Evolutionary conservation across 2,329 filamentous ascomycete genomes (phyloP).

Genomic region (Neonectria ditissima): DNA sequence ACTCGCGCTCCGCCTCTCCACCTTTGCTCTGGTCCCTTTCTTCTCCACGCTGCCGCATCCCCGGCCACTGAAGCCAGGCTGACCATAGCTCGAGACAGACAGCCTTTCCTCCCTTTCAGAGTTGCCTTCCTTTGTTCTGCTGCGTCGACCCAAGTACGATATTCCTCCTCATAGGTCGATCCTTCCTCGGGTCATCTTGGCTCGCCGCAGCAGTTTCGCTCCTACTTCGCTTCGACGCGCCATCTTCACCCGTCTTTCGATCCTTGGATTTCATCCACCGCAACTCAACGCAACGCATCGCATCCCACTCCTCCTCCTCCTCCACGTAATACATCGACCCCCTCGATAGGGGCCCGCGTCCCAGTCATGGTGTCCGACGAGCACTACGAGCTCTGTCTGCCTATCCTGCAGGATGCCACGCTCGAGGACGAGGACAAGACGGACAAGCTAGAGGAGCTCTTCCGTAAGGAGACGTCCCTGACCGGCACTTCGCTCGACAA

Average conservation of each 20-base stretch:
- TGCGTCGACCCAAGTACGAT: constrained; percentile 19
- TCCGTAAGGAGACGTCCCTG: constrained; percentile 82
- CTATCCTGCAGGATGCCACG: constrained; percentile 83
- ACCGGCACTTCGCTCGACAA: constrained; percentile 86
- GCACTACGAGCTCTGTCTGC: constrained; percentile 90
- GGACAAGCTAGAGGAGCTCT: constrained; percentile 87
- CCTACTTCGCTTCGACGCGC: constrained; percentile 22
- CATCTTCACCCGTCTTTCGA: constrained; percentile 28
- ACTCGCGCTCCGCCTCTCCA: constrained; percentile 37
- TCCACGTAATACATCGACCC: constrained; percentile 24
- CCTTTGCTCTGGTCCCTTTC: constrained; percentile 32
- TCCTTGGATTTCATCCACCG: constrained; percentile 24
- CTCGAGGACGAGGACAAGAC: constrained; percentile 96
- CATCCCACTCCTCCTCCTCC: neutral
- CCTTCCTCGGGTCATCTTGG: constrained; percentile 22
- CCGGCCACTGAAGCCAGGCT: constrained; percentile 31
- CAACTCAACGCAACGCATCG: constrained; percentile 1
- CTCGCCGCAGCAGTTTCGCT: constrained; percentile 33
- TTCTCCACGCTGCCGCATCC: constrained; percentile 32
- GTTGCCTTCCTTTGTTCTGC: constrained; percentile 33
- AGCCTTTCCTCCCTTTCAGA: constrained; percentile 24
- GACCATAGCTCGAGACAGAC: constrained; percentile 35
- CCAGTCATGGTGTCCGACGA: constrained; percentile 89
- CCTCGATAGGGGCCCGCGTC: constrained; percentile 29
- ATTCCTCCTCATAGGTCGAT: constrained; percentile 21